Base-by-base conservation (phyloP, 1,284 basidiomycete species). In the Ganoderma sinense region DNA sequence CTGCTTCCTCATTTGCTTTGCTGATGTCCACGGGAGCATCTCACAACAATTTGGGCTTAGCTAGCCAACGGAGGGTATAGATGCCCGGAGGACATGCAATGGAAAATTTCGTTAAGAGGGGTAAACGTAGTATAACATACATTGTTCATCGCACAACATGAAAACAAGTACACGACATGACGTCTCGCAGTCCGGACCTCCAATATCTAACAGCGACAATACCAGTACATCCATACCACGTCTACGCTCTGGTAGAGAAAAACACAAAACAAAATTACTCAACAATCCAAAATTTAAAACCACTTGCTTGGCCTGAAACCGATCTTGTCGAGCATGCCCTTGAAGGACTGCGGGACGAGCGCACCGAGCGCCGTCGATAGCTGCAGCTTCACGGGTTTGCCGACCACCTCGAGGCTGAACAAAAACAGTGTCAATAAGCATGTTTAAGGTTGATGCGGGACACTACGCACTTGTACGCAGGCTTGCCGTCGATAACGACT, bases 401-500 rank as follows among this genome's bases (percentile, higher is more conserved):
- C 90, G 16, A 79, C 71, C 10, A 89, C 79, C 51, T 85, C 81
- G 62, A 86, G 79, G 31, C 87, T 89, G 69, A 20, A 16, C 55
- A 60, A 41, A 43, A 7, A 43, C 33, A n/a, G 20, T 4, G 45
- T 64, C 31, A 69, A 64, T 55, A 20, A 53, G 48, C 13, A 39
- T 2, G 63, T 6, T 20, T 31, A 20, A 0, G 23, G 5, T 10
- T 26, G 26, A 36, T 20, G 23, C 45, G 16, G n/a, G 8, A 63
- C 41, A 14, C 48, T 2, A 80, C 86, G 68, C 68, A 90, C 87
- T 84, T 82, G 82, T 91, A 94, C 10, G 84, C 85, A 29, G 84
- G 78, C 66, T 85, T 82, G 14, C 93, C 93, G 74, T 94, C 89
- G 68, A 94, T 87, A 73, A 89, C 82, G 2, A 92, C 81, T 76